Base-by-base conservation (phyloP, 2,329 filamentous ascomycete genomes). In the Talaromyces piceae region DNA sequence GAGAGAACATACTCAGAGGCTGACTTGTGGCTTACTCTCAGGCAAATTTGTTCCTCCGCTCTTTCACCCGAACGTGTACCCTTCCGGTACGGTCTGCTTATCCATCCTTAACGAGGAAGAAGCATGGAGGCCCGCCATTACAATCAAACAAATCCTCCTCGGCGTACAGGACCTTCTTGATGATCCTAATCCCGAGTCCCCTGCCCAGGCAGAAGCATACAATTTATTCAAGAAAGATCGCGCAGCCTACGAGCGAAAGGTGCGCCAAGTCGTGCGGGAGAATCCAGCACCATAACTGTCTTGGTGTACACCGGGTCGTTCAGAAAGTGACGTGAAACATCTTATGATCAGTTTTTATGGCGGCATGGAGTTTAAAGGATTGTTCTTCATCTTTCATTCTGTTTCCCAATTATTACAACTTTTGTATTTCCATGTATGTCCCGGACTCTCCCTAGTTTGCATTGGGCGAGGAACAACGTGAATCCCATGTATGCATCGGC, bases 41-140 rank as follows among this genome's bases (percentile, higher is more conserved):
- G 91, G 91, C 83, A 96, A 95, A 80, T 98, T 98, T 66, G 82
- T 86, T 0, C 93, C 93, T 11, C 91, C 93, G 20, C 82, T 98
- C 37, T 98, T 98, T 75, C 93, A 98, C 66, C 93, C 93, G 0
- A 98, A 98, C 69, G 93, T 98, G 59, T 98, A 98, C 68, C 93
- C 93, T 0, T 97, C 91, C 0, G 94, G 93, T 59, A 98, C 93
- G 45, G 93, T 98, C 56, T 98, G 93, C 67, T 80, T 98, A 20
- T 95, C 89, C 25, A 98, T 98, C 59, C 74, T 98, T 58, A 98
- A 97, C 73, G 94, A 98, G 69, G 93, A 98, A 63, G 93, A 98
- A 68, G 91, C 88, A 5, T 98, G 94, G 93, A 94, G 95, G 70
- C 94, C 93, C 1, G 91, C 93, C 5, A 98, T 98, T 64, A 98